phyloP scores from a whole-genome alignment of 176 grass and related monocot species.

The Oropetium thomaeum region DNA sequence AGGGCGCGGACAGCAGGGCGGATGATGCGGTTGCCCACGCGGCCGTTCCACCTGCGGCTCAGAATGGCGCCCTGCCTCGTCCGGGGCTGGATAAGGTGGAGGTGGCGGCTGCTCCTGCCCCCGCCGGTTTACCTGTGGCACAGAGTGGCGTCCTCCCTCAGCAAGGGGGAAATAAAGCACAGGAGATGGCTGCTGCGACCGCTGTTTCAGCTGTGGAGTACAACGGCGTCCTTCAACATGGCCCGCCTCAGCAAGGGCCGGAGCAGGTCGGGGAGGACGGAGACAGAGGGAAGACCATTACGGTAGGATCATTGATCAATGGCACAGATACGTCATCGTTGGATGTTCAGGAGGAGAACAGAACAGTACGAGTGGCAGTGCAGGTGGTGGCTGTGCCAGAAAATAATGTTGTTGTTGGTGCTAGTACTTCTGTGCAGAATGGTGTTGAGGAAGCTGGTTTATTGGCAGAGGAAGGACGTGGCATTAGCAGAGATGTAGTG shows the following conservation, averaged over 20 bases:
- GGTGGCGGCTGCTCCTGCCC: too few relatives aligned
- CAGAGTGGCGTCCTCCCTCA: not conserved
- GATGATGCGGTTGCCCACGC: not conserved
- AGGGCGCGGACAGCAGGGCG: not conserved
- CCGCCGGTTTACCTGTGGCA: not conserved
- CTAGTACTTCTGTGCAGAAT: not conserved
- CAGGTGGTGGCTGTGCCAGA: not conserved
- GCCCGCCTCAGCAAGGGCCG: not conserved
- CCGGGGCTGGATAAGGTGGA: not conserved
- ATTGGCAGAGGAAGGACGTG: not conserved
- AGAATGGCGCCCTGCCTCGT: not conserved
- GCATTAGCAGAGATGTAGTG: not conserved
- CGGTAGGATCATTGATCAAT: not conserved
- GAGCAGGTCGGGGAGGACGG: not conserved
- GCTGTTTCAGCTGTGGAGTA: not conserved
- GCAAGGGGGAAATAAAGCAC: not conserved
- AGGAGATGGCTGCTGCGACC: not conserved
- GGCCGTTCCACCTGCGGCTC: not conserved
- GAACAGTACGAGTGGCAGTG: not conserved
- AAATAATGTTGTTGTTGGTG: not conserved
- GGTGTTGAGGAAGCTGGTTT: not conserved
- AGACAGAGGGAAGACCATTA: not conserved
- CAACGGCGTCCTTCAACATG: not conserved
- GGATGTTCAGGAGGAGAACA: not conserved
- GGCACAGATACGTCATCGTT: not conserved